A percentile compares a stretch with the other conserved stretches of the same genome.
phyloP scores from a whole-genome alignment of 108 stramenopile species.

The Thalassiosira profunda region DNA sequence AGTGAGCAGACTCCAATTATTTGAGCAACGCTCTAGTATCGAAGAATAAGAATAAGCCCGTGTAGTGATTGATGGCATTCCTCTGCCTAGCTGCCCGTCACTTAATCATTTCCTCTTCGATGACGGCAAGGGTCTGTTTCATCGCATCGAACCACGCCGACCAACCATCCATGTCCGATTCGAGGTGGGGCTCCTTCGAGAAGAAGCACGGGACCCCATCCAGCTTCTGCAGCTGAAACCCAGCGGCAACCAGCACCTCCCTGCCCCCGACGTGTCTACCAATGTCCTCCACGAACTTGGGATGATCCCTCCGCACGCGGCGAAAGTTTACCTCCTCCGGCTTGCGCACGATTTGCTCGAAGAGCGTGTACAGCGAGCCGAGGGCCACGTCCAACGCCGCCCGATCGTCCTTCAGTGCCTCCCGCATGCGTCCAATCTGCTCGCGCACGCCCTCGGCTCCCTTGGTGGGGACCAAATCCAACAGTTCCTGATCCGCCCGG shows the following conservation, averaged over 20 bases:
- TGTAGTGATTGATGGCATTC: no score
- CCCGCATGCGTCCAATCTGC: slow-evolving; percentile 51
- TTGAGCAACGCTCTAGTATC: no score
- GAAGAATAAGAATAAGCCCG: no score
- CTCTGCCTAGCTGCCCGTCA: slow-evolving; percentile 2
- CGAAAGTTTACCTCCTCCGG: slow-evolving; percentile 88
- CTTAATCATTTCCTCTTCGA: slow-evolving; percentile 70
- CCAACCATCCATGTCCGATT: slow-evolving; percentile 83
- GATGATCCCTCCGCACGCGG: slow-evolving; percentile 74
- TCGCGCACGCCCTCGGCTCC: slow-evolving; percentile 65
- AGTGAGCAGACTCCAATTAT: no score
- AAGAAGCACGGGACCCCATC: slow-evolving; percentile 69
- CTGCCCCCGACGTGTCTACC: slow-evolving; percentile 82
- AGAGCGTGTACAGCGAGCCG: slow-evolving; percentile 61
- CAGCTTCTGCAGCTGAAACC: slow-evolving; percentile 68
- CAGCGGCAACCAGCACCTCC: slow-evolving; percentile 87
- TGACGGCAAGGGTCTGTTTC: slow-evolving; percentile 68
- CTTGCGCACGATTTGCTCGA: slow-evolving; percentile 71
- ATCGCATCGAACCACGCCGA: slow-evolving; percentile 80
- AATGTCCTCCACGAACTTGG: slow-evolving; percentile 79
- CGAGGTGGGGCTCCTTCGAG: slow-evolving; percentile 72
- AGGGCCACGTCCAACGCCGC: slow-evolving; percentile 48
- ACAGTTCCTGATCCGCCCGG: slow-evolving; percentile 61
- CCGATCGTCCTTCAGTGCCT: slow-evolving; percentile 40
- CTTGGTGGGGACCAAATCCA: slow-evolving; percentile 56